These are phyloP conservation scores for Calvatia gigantea DNA, from an alignment of 768 basidiomycete genomes.

Conservation along the genomic window DNA sequence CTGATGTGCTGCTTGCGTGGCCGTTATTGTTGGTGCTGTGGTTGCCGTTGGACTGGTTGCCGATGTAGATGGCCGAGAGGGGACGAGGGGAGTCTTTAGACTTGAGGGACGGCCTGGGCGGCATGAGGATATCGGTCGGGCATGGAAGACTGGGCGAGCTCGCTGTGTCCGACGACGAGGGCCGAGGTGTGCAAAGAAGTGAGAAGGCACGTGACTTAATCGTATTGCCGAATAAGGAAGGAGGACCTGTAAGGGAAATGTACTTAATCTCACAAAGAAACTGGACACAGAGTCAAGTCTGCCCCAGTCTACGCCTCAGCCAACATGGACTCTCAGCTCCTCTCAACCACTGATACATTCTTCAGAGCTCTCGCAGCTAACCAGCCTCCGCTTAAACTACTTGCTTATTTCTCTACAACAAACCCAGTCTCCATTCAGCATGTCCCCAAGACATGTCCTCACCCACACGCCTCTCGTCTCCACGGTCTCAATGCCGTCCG, in stretches of 20 bases:
- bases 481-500: constrained; percentile 42
- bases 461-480: constrained; percentile 31
- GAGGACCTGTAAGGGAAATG: not conserved
- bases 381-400: constrained; percentile 28
- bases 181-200: not conserved
- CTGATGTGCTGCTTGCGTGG: constrained; percentile 19
- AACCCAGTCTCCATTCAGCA: constrained; percentile 38
- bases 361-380: constrained; percentile 35
- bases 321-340: constrained; percentile 22
- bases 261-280: not conserved
- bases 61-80: constrained; percentile 41
- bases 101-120: constrained; percentile 31
- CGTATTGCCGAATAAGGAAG: constrained; percentile 1
- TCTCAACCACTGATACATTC: constrained; percentile 30
- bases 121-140: constrained; percentile 26
- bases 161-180: not conserved
- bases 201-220: constrained; percentile 10
- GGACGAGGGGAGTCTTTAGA: constrained; percentile 29
- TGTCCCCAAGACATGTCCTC: constrained; percentile 29
- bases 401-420: constrained; percentile 36
- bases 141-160: not conserved
- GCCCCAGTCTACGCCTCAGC: not conserved
- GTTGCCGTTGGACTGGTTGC: constrained; percentile 18
- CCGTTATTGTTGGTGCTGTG: constrained; percentile 21
- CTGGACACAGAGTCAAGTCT: too few relatives aligned